Evolutionary conservation across 2,329 filamentous ascomycete genomes (phyloP).

Genomic region (Triangularia setosa): DNA sequence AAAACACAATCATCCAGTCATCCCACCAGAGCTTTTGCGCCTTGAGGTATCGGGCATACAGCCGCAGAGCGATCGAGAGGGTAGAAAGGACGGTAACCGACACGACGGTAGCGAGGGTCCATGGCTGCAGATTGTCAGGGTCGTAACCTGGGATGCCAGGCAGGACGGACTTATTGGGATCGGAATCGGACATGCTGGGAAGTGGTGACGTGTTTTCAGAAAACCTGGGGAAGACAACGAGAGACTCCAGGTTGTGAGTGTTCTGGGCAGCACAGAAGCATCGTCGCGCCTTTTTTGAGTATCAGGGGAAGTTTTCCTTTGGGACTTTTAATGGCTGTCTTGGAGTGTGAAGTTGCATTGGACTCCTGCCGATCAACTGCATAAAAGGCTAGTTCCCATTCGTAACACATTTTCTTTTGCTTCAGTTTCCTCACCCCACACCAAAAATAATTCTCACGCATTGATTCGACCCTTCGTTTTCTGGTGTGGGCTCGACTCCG

Average conservation of each 20-base stretch:
- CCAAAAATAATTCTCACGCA: background rate
- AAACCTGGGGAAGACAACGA: background rate
- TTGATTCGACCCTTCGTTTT: background rate
- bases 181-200: background rate
- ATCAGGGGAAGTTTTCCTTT: background rate
- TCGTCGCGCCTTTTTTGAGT: background rate
- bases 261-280: background rate
- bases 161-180: background rate
- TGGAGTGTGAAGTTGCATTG: background rate
- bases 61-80: slow-evolving; percentile 36
- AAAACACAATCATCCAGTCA: slow-evolving; percentile 47
- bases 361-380: background rate
- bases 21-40: slow-evolving; percentile 47
- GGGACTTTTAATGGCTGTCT: background rate
- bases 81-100: slow-evolving; percentile 41
- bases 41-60: slow-evolving; percentile 40
- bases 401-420: background rate
- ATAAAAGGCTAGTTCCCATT: background rate
- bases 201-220: background rate
- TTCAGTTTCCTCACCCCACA: background rate
- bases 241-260: background rate
- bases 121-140: slow-evolving; percentile 39
- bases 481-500: background rate
- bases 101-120: slow-evolving; percentile 38
- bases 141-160: slow-evolving; percentile 33